Evolutionary conservation across 139 green algal genomes (phyloP), one percentile per base, ranked within the genome.

Genomic region (Chlorella sp.): DNA sequence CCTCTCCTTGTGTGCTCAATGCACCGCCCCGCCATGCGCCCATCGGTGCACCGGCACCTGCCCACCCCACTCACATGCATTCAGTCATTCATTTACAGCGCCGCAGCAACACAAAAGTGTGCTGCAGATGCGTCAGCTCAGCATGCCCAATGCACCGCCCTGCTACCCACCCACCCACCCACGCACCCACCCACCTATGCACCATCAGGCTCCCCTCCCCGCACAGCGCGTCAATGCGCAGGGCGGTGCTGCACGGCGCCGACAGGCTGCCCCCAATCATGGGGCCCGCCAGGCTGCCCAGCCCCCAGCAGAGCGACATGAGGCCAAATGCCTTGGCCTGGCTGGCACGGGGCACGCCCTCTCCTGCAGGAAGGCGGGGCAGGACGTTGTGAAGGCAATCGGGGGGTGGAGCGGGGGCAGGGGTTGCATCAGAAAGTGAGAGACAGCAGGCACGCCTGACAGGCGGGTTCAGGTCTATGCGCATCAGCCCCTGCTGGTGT

Each of bases 271-370:
- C 83, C 22, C 83, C 85, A 16, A 89, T 79, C 19, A 89, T n/a
- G 5, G 85, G 85, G 32, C 85, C 85, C 1, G 71, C 85, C 85
- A 89, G 71, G 32, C 42, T 83, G 40, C 85, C 71, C 85, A 89
- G 71, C 66, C 85, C 85, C 85, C 85, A 89, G 42, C 69, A 83
- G 40, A 83, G 37, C 24, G 60, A 66, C 22, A 68, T 21, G 2
- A 39, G 40, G 32, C 83, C 42, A 48, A 93, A 90, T 36, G 85
- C 88, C n/a, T 81, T 82, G 39, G 83, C 69, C 39, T 93, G 91
- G 28, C 42, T 42, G 34, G 66, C 64, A 0, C 57, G 37, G 12
- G 39, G 39, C 37, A 88, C 24, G 39, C 84, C 84, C 84, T 88
- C 84, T 66, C 84, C 84, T 88, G 84, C 68, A 24, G 36, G 64